Base-by-base conservation (phyloP, 2,329 filamentous ascomycete species). In the Cercospora janseana region DNA sequence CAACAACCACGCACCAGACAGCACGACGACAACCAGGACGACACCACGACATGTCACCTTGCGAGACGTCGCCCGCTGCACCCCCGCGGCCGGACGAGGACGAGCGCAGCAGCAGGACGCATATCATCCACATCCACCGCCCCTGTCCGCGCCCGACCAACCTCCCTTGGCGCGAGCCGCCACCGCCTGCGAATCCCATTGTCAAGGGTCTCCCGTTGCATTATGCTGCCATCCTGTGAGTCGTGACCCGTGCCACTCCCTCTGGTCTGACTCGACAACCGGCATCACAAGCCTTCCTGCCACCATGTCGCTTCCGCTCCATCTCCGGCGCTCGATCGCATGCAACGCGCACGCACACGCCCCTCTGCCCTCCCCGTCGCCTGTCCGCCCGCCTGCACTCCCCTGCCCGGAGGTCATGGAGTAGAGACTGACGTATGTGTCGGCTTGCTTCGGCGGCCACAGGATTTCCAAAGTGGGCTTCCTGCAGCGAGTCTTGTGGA, bases 401-500 rank as follows among this genome's bases (percentile, higher is more conserved):
- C n/a, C n/a, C n/a, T n/a, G n/a, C n/a, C n/a, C n/a, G n/a, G n/a
- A n/a, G n/a, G n/a, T n/a, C n/a, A n/a, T n/a, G n/a, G n/a, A n/a
- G n/a, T n/a, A n/a, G n/a, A n/a, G 23, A 27, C 49, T 51, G 42
- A 46, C 43, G 20, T 10, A 15, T 10, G 24, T n/a, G 31, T 7
- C 4, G 6, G n/a, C 7, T 12, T 37, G 34, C 34, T 37, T 20
- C 15, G 21, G 15, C 13, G 5, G 32, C 15, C 10, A 29, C 27
- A 86, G 84, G 15, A 69, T 90, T 34, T 73, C 80, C 1, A 79
- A 78, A 20, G 70, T 83, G n/a, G 71, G 73, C 8, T 49, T 57
- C 13, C 45, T 92, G 9, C 84, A 87, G 54, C 79, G 76, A 48
- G 69, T 80, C 38, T 76, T 91, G 55, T 94, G 85, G 84, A 73